Percentiles rank a stretch among this genome's conserved stretches.
Evolutionary conservation across 495 filamentous ascomycete genomes (phyloP).

Genomic region (Endocarpon pusillum): DNA sequence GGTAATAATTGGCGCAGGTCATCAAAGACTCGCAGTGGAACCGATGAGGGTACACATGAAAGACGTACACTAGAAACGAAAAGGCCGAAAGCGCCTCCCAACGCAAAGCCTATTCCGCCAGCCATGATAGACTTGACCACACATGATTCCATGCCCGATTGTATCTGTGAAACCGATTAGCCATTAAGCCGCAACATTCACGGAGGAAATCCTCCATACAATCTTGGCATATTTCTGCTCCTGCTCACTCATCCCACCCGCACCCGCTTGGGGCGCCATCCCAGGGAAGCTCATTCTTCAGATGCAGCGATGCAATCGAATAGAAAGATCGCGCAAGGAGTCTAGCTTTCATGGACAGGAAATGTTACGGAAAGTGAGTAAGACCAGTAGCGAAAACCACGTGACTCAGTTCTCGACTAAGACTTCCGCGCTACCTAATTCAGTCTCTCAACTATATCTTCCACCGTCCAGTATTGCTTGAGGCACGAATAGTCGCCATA

Average conservation of each 20-base stretch:
- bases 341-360: not conserved
- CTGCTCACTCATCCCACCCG: constrained; percentile 31
- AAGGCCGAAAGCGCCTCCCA: constrained; percentile 82
- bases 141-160: constrained; percentile 75
- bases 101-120: constrained; percentile 73
- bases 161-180: constrained; percentile 36
- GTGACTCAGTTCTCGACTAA: no score
- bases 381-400: no score
- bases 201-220: constrained; percentile 17
- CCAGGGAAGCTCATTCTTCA: constrained; percentile 29
- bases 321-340: constrained; percentile 1
- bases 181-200: not conserved
- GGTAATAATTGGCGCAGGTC: not conserved
- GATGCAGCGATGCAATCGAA: not conserved
- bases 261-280: constrained; percentile 16
- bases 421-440: no score
- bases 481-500: no score
- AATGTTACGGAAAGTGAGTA: no score
- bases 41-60: constrained; percentile 1
- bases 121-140: constrained; percentile 66
- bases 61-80: constrained; percentile 79
- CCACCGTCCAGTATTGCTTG: no score
- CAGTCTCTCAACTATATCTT: no score
- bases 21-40: no score
- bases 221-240: constrained; percentile 36